Evolutionary conservation across 176 grass and related monocot genomes (phyloP).

Genomic region (Triticum monococcum): DNA sequence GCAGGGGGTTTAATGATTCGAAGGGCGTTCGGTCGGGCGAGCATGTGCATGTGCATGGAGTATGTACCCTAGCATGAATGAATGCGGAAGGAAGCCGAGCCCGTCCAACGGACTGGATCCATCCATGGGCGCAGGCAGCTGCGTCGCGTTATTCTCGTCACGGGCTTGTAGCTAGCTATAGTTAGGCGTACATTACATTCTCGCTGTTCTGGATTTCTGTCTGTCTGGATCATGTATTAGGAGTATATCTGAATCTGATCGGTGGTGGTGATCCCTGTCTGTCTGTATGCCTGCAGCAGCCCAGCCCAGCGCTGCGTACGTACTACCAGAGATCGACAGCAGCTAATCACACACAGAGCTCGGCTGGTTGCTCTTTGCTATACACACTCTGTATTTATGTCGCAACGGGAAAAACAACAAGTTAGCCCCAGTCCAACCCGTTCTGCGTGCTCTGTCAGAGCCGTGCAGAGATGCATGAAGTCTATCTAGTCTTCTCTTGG

Average conservation of each 20-base stretch:
- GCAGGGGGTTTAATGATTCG: not conserved
- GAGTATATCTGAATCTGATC: not conserved
- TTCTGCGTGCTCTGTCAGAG: not conserved
- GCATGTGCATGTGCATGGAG: not conserved
- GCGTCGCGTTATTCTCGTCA: slow-evolving; percentile 30
- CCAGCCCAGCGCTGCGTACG: too few relatives aligned
- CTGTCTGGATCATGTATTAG: not conserved
- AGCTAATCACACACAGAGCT: not conserved
- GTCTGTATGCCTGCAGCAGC: not conserved
- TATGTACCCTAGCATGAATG: not conserved
- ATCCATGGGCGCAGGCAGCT: not conserved
- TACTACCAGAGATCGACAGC: not conserved
- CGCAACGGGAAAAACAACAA: not conserved
- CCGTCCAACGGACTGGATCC: not conserved
- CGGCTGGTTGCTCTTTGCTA: not conserved
- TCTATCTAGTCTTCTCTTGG: not conserved
- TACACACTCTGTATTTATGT: too few relatives aligned
- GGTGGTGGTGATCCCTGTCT: not conserved
- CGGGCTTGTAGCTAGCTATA: not conserved
- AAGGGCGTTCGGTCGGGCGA: not conserved
- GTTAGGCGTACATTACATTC: not conserved
- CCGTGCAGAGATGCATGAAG: too few relatives aligned
- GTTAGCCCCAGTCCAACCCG: not conserved
- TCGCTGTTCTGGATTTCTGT: not conserved
- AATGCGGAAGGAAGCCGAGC: not conserved